Evolutionary conservation across 2,329 filamentous ascomycete genomes (phyloP).

Genomic region (Paramyrothecium roridum): DNA sequence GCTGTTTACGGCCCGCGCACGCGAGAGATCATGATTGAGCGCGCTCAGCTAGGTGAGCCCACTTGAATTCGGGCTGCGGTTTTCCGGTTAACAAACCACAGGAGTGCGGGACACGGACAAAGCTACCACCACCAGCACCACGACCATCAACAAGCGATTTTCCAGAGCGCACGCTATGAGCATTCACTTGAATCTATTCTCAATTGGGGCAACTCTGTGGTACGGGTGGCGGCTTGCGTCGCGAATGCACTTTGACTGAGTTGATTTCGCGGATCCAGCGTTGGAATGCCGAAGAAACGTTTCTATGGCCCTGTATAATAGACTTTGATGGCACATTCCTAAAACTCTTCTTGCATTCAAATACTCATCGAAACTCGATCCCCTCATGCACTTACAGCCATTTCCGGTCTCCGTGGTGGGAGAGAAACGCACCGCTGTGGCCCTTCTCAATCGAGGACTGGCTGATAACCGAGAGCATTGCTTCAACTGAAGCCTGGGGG

Average conservation of each 20-base stretch:
- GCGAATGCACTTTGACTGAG: constrained; percentile 9
- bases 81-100: constrained; percentile 6
- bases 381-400: neutral
- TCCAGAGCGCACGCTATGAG: constrained; percentile 35
- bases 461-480: neutral
- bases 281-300: no score
- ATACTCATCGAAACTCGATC: no score
- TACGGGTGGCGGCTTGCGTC: constrained; percentile 23
- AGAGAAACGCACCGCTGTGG: neutral
- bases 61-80: neutral
- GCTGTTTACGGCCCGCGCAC: constrained; percentile 34
- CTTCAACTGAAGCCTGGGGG: neutral
- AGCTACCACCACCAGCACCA: constrained; percentile 5
- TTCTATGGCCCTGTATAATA: no score
- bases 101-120: neutral
- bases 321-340: no score
- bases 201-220: constrained; percentile 26
- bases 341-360: no score
- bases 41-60: constrained; percentile 16
- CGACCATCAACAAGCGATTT: constrained; percentile 24
- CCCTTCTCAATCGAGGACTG: neutral
- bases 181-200: constrained; percentile 37
- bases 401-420: neutral
- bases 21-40: constrained; percentile 18
- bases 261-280: no score